Percentiles rank a stretch among this genome's conserved stretches.
phyloP scores from a whole-genome alignment of 306 rosid genomes.

The Quercus suber region DNA sequence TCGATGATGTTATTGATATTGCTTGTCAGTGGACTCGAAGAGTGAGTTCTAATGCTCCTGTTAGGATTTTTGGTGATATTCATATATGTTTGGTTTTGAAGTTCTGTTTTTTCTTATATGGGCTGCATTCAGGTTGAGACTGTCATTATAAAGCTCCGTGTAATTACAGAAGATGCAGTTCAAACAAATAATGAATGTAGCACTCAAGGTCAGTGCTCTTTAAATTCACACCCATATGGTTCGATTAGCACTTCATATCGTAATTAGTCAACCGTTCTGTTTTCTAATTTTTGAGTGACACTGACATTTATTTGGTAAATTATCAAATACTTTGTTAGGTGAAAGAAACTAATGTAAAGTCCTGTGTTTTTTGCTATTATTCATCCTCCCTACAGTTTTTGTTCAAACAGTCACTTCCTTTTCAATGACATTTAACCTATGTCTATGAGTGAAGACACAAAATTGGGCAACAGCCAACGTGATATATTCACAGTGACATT shows the following conservation, averaged over 20 bases:
- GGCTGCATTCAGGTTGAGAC: constrained; percentile 51
- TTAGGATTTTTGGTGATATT: constrained; percentile 9
- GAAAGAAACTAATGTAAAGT: neutral
- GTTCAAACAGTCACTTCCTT: neutral
- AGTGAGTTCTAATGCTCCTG: constrained; percentile 49
- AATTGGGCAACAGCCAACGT: neutral
- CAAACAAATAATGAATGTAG: constrained; percentile 31
- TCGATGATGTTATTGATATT: constrained; percentile 59
- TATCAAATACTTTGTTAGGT: neutral
- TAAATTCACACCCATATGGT: constrained; percentile 1
- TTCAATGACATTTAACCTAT: constrained; percentile 1
- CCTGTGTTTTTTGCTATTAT: neutral
- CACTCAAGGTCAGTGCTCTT: constrained; percentile 59
- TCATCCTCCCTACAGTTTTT: neutral
- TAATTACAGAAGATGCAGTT: constrained; percentile 45
- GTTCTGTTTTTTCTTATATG: constrained; percentile 28
- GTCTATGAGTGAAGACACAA: neutral
- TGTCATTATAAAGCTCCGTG: constrained; percentile 59
- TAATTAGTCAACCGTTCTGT: neutral
- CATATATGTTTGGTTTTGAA: constrained; percentile 17
- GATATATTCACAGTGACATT: neutral
- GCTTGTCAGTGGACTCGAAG: constrained; percentile 54
- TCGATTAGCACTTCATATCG: constrained; percentile 3
- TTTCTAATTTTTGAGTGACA: neutral
- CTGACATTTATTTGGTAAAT: neutral